Evolutionary conservation across 805 yeast species (phyloP).

Genomic region (Saccharomycopsis fibuligera): DNA sequence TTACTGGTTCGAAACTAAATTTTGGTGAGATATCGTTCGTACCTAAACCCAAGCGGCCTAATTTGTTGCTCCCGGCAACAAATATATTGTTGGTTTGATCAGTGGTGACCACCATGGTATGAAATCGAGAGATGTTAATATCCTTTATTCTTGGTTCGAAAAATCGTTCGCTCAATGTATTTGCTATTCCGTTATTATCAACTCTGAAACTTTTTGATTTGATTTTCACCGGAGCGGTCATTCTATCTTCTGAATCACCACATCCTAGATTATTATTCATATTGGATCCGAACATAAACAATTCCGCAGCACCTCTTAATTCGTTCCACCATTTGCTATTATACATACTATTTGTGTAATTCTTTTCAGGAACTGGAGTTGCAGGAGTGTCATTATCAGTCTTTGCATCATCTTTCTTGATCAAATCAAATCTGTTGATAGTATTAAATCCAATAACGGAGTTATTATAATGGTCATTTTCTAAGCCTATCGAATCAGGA

Average conservation of each 20-base stretch:
- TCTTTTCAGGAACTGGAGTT: not conserved
- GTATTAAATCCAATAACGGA: conserved; percentile 5
- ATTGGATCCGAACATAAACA: conserved; percentile 59
- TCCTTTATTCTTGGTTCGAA: conserved; percentile 41
- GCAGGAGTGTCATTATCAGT: not conserved
- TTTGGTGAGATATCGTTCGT: conserved; percentile 31
- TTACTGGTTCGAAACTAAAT: conserved; percentile 39
- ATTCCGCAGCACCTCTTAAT: conserved; percentile 48
- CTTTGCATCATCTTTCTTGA: not conserved
- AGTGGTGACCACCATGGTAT: conserved; percentile 52
- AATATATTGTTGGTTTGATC: conserved; percentile 41
- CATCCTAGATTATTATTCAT: conserved; percentile 58
- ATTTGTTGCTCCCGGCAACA: conserved; percentile 59
- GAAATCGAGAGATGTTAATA: conserved; percentile 55
- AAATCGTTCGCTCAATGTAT: conserved; percentile 26
- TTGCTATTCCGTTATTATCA: conserved; percentile 5
- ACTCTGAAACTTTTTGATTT: conserved; percentile 29
- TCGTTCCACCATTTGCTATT: conserved; percentile 34
- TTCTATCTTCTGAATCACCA: conserved; percentile 52
- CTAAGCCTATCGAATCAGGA: conserved; percentile 32
- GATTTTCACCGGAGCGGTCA: conserved; percentile 35
- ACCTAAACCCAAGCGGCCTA: conserved; percentile 68
- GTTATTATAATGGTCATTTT: not conserved
- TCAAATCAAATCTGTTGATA: conserved; percentile 3
- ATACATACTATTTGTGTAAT: not conserved